Evolutionary conservation across 2,329 filamentous ascomycete species (phyloP), one percentile per base, ranked within the genome.

Genomic region (Falciphora oryzae): DNA sequence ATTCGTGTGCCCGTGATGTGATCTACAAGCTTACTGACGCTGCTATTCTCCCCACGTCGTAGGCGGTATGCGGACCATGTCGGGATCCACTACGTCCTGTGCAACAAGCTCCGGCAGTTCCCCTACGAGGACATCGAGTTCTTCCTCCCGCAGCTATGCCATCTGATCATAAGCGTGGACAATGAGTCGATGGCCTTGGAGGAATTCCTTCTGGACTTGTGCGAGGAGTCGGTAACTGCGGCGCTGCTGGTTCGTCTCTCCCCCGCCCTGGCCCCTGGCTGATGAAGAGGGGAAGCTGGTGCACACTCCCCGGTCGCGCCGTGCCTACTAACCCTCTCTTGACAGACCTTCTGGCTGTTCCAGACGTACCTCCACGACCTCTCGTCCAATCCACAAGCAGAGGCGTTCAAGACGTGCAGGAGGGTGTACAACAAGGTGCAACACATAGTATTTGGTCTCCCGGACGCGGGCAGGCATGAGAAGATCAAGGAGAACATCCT

Each of bases 51-150:
- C 44, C 16, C 8, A 10, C 59, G 14, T 59, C n/a, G 66, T 76
- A 94, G 91, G 73, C 91, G 91, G 72, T 95, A 95, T 80, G 90
- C 91, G 75, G 89, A 94, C 78, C 90, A 95, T 82, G 89, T 95
- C 75, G 91, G 91, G 72, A 94, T 95, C 74, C 91, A 94, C 79
- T 92, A 94, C 81, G 90, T 93, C 67, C 86, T 95, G 68, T 94
- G 92, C 82, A 90, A 89, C 72, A 95, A 95, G 85, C 83, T 95
- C 74, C 90, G 92, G 74, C 90, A 92, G 77, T 95, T 95, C 75
- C 90, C 89, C 69, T 95, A 94, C 79, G 90, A 93, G 81, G 91
- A 95, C 78, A 93, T 95, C 75, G 92, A 95, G 78, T 95, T 95
- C 87, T 95, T 94, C 81, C 84, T 95, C 62, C 91, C 91, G 67